Percentiles rank a stretch among this genome's conserved stretches.
phyloP scores from a whole-genome alignment of 768 basidiomycete species.

The Mycena maculata region DNA sequence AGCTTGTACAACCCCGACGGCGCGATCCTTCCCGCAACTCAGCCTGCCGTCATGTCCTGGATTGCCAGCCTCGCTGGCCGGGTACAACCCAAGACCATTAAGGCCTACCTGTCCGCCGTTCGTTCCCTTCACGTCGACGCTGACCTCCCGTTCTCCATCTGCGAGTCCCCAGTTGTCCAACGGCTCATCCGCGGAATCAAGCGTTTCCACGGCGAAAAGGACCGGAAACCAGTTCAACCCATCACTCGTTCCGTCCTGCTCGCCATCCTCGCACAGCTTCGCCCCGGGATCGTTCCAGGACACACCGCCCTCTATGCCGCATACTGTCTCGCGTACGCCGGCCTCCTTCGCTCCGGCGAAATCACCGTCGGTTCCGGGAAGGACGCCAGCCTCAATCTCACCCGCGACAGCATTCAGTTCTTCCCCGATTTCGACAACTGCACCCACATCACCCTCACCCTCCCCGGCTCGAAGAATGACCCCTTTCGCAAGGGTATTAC shows the following conservation, averaged over 20 bases:
- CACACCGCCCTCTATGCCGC: not conserved
- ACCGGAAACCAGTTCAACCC: not conserved
- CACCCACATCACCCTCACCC: not conserved
- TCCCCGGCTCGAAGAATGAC: not conserved
- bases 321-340: not conserved
- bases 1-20: conserved; percentile 15
- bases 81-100: not conserved
- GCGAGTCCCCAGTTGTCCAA: conserved; percentile 29
- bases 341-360: not conserved
- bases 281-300: not conserved
- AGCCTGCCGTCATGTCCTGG: conserved; percentile 36
- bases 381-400: not conserved
- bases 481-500: conserved; percentile 17
- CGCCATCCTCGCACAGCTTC: not conserved
- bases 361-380: not conserved
- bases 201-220: conserved; percentile 31
- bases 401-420: not conserved
- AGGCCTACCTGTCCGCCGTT: conserved; percentile 32
- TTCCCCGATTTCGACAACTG: not conserved
- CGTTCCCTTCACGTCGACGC: conserved; percentile 38
- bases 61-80: conserved; percentile 23
- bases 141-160: conserved; percentile 29
- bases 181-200: conserved; percentile 38
- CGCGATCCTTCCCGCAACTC: conserved; percentile 26
- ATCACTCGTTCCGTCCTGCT: not conserved